Base-by-base conservation (phyloP, 139 green algal genomes). In the Chlorella sp. region DNA sequence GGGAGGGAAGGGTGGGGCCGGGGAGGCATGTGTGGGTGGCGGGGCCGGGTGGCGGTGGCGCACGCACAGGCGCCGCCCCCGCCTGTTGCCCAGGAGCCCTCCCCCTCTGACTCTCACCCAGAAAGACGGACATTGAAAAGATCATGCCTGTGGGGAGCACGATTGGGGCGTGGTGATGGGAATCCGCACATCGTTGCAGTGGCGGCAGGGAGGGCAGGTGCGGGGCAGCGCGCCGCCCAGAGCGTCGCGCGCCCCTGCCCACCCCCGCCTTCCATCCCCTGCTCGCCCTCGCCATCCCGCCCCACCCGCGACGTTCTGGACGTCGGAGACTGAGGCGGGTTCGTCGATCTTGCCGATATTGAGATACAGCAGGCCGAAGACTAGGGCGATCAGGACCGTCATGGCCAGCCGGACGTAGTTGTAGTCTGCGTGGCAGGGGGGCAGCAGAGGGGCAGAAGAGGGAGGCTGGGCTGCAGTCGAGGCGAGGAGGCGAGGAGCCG, bases 281-380 rank as follows among this genome's bases (percentile, higher is more conserved):
- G 14, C 46, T 55, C 46, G 46, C 46, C 46, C 46, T 27, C 46
- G 14, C 14, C 14, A 55, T 14, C 14, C 14, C 46, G 46, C 14
- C 56, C 19, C 56, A 63, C 56, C 64, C 15, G 35, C 17, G 58
- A 87, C 67, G 67, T 85, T 85, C 63, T 87, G 82, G 7, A 87
- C 70, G 29, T 42, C 71, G 1, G 38, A 50, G 3, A 85, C 50
- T 55, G 56, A 21, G 9, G 23, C 56, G 23, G 11, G 9, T 25
- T 27, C 33, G 45, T 61, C 62, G 35, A 33, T 19, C 25, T 78
- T 59, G 4, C 77, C 82, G 36, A 81, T 68, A 27, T 83, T 73
- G 31, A 78, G 50, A 42, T 74, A 87, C 40, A 79, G 77, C 11
- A 79, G 65, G 33, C 82, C 82, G 48, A 85, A 46, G 8, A 45